phyloP scores from a whole-genome alignment of 2,329 filamentous ascomycete species.

The Alternaria brassicicola region DNA sequence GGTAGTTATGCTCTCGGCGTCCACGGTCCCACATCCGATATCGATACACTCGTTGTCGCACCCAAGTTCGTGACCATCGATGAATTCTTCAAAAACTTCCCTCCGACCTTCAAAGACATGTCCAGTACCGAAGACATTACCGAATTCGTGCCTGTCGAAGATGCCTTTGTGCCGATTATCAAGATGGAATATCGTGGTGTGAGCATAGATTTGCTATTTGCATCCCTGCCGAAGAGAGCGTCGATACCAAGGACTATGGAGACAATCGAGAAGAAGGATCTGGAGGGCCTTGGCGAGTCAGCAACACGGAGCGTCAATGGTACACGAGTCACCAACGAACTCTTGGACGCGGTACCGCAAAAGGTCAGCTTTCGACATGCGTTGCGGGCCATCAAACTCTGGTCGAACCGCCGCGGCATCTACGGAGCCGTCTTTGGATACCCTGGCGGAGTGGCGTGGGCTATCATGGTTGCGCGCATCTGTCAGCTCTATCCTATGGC shows the following conservation, averaged over 20 bases:
- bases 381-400: slow-evolving; percentile 90
- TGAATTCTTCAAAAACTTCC: slow-evolving; percentile 91
- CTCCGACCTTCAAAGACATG: slow-evolving; percentile 77
- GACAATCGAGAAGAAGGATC: slow-evolving; percentile 80
- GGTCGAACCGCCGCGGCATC: slow-evolving; percentile 89
- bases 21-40: slow-evolving; percentile 92
- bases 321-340: slow-evolving; percentile 91
- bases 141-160: slow-evolving; percentile 82
- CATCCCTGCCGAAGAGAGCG: slow-evolving; percentile 50
- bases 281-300: slow-evolving; percentile 84
- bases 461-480: slow-evolving; percentile 93
- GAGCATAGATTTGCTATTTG: slow-evolving; percentile 86
- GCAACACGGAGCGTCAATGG: slow-evolving; percentile 92
- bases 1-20: slow-evolving; percentile 95
- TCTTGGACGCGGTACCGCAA: slow-evolving; percentile 86
- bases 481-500: slow-evolving; percentile 97
- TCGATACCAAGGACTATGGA: slow-evolving; percentile 65
- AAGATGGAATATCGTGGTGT: slow-evolving; percentile 92
- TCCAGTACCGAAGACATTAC: slow-evolving; percentile 79
- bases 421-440: slow-evolving; percentile 98
- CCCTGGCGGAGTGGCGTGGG: slow-evolving; percentile 96
- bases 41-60: slow-evolving; percentile 91
- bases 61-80: slow-evolving; percentile 87
- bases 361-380: slow-evolving; percentile 88
- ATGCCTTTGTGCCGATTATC: slow-evolving; percentile 95